Conservation (phyloP, 73 alveolate genomes). For the Paramecium octaurelia region DNA sequence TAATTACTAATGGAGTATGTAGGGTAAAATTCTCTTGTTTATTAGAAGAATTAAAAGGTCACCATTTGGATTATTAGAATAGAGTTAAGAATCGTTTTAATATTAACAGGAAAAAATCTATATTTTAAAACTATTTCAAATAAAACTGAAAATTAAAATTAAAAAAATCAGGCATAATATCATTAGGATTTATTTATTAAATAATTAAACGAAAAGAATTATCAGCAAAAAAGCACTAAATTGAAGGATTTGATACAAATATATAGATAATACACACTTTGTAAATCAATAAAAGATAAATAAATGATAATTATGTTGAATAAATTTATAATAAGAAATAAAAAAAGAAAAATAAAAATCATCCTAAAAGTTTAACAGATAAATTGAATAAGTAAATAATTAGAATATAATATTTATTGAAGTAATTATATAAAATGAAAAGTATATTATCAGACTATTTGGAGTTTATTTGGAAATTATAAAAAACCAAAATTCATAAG, state of each 20-base stretch:
- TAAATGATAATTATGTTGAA: constrained; percentile 31
- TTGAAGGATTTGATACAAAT: neutral
- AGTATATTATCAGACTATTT: no score
- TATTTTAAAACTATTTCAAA: neutral
- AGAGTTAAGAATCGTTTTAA: neutral
- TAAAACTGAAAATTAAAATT: neutral
- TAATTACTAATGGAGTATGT: neutral
- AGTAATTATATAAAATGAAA: neutral
- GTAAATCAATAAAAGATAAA: neutral
- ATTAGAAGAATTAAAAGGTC: neutral
- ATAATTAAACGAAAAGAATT: neutral
- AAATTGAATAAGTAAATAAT: neutral
- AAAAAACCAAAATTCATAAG: neutral
- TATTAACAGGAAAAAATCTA: neutral
- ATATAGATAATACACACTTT: neutral
- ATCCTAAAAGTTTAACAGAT: neutral
- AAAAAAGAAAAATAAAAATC: constrained; percentile 5
- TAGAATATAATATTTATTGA: neutral
- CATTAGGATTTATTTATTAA: neutral
- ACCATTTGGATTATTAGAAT: neutral
- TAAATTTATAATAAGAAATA: neutral
- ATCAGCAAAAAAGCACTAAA: neutral
- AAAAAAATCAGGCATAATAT: neutral
- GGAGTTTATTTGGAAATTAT: no score
- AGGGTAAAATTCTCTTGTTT: neutral